Evolutionary conservation across 1,284 basidiomycete genomes (phyloP).

Genomic region (Pyrrhoderma noxium): DNA sequence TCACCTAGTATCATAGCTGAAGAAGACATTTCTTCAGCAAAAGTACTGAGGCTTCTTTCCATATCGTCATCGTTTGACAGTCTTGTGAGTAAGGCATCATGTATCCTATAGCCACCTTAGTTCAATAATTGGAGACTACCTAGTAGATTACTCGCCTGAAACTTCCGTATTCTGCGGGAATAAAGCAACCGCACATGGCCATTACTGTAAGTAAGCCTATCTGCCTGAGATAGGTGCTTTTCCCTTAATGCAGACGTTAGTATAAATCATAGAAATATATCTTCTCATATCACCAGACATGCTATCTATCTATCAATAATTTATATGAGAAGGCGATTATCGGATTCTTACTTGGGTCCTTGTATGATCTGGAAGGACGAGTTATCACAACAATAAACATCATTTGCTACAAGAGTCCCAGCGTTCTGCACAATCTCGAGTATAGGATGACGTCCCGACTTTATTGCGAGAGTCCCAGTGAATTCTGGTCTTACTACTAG

Average conservation of each 20-base stretch:
- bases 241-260: slow-evolving; percentile 40
- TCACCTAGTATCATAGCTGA: slow-evolving; percentile 81
- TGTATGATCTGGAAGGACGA: slow-evolving; percentile 85
- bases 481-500: slow-evolving; percentile 78
- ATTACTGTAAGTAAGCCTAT: slow-evolving; percentile 78
- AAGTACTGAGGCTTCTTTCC: slow-evolving; percentile 84
- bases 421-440: slow-evolving; percentile 67
- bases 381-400: slow-evolving; percentile 76
- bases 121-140: too few relatives aligned
- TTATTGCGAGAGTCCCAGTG: slow-evolving; percentile 78
- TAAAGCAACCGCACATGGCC: slow-evolving; percentile 86
- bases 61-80: slow-evolving; percentile 90
- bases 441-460: slow-evolving; percentile 79
- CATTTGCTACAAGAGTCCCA: slow-evolving; percentile 75
- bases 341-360: slow-evolving; percentile 68
- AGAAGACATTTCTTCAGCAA: slow-evolving; percentile 88
- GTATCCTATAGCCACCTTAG: slow-evolving; percentile 48
- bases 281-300: slow-evolving; percentile 62
- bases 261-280: neutral
- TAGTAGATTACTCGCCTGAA: slow-evolving; percentile 49
- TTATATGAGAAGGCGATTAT: neutral
- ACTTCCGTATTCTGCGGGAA: slow-evolving; percentile 86
- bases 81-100: slow-evolving; percentile 78
- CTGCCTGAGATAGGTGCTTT: slow-evolving; percentile 89
- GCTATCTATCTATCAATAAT: slow-evolving; percentile 32